Evolutionary conservation across 176 grass and related monocot species (phyloP).

Genomic region (Oryza rufipogon): DNA sequence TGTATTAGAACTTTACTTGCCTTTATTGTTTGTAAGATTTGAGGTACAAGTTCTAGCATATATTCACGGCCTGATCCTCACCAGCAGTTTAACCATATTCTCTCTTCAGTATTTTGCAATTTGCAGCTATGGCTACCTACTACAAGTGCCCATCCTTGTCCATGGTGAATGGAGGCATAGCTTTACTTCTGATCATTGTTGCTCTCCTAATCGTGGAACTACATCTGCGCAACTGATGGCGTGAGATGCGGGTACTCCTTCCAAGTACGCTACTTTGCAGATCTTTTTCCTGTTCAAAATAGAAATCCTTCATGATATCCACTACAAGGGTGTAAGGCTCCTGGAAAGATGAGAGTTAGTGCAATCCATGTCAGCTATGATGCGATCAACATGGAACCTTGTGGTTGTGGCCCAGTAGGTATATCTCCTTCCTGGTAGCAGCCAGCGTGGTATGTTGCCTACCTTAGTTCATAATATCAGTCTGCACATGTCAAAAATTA

Average conservation of each 20-base stretch:
- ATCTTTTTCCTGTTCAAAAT: not conserved
- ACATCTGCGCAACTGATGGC: not conserved
- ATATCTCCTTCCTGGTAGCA: not conserved
- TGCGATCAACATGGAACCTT: constrained; percentile 4
- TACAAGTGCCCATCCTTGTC: constrained; percentile 31
- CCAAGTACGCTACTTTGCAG: not conserved
- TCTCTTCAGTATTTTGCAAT: not conserved
- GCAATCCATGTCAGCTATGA: constrained; percentile 35
- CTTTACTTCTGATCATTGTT: not conserved
- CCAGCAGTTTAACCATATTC: not conserved
- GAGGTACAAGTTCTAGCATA: not conserved
- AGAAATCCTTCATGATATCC: not conserved
- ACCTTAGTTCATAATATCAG: not conserved
- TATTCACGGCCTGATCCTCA: not conserved
- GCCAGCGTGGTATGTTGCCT: not conserved
- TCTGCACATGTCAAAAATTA: not conserved
- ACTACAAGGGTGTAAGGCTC: constrained; percentile 2
- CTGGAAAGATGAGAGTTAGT: constrained; percentile 12
- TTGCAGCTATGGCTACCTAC: constrained; percentile 3
- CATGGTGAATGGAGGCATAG: constrained; percentile 28
- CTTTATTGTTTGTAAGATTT: not conserved
- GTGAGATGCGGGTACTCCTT: not conserved
- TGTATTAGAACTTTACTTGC: not conserved
- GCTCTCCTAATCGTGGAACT: not conserved
- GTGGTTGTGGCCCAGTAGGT: not conserved